These are phyloP conservation scores for Terana coerulea DNA, from an alignment of 768 basidiomycete genomes.

Conservation along the genomic window DNA sequence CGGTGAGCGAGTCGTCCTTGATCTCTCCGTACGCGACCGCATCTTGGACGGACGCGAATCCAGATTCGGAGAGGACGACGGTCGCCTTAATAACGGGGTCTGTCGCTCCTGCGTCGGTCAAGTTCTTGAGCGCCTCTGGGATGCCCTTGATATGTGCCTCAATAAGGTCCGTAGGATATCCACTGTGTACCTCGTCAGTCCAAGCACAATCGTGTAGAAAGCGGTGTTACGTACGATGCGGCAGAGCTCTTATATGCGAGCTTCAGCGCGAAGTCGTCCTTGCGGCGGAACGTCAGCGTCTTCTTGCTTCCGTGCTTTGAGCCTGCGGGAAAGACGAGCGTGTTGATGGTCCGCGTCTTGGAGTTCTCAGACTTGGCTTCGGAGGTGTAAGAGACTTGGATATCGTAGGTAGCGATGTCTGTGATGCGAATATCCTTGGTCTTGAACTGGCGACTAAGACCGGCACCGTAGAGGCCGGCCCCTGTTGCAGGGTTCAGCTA, in stretches of 20 bases:
- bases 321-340: slow-evolving; percentile 72
- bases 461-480: slow-evolving; percentile 89
- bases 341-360: slow-evolving; percentile 67
- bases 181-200: slow-evolving; percentile 35
- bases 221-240: slow-evolving; percentile 46
- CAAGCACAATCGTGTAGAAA: neutral
- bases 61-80: slow-evolving; percentile 78
- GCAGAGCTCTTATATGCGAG: slow-evolving; percentile 70
- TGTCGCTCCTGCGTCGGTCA: slow-evolving; percentile 75
- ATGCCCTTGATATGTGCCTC: slow-evolving; percentile 74
- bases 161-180: slow-evolving; percentile 69
- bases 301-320: slow-evolving; percentile 81
- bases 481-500: slow-evolving; percentile 30
- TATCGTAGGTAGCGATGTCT: slow-evolving; percentile 70
- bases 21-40: slow-evolving; percentile 78
- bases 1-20: slow-evolving; percentile 75
- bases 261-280: slow-evolving; percentile 76
- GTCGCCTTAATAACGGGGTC: slow-evolving; percentile 89
- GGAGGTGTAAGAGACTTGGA: slow-evolving; percentile 76
- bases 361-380: slow-evolving; percentile 46
- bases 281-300: slow-evolving; percentile 80
- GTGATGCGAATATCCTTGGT: slow-evolving; percentile 89
- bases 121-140: slow-evolving; percentile 70
- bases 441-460: slow-evolving; percentile 85
- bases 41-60: slow-evolving; percentile 76